Evolutionary conservation across 371 early-diverging fungal genomes (phyloP).

Genomic region (Mucor saturninus): DNA sequence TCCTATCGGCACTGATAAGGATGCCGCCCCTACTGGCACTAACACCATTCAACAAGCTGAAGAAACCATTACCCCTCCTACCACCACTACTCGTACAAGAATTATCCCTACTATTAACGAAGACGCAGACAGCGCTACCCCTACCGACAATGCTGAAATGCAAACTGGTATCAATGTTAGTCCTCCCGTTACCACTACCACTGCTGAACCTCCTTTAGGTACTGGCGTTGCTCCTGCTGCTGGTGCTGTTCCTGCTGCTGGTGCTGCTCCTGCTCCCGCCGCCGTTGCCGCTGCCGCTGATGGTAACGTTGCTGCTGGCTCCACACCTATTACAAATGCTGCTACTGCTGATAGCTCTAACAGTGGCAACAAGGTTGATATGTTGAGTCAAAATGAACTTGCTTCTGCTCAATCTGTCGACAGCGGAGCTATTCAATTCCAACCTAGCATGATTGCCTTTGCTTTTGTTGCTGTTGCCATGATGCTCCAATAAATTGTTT

Average conservation of each 20-base stretch:
- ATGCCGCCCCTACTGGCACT: background rate
- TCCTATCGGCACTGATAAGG: background rate
- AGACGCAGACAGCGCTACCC: no score
- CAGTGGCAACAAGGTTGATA: background rate
- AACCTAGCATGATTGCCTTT: slow-evolving; percentile 10
- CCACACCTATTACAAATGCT: background rate
- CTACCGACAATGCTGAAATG: no score
- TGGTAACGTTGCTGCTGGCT: background rate
- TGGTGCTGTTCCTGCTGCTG: background rate
- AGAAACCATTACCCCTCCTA: background rate
- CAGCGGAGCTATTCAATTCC: slow-evolving; percentile 2
- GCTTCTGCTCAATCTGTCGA: slow-evolving; percentile 22
- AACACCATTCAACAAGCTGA: background rate
- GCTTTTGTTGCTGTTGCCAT: background rate
- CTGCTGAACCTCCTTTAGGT: background rate
- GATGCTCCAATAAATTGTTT: background rate
- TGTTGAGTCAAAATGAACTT: slow-evolving; percentile 4
- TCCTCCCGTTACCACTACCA: slow-evolving; percentile 4
- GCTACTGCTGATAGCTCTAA: slow-evolving; percentile 8
- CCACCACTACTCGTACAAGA: background rate
- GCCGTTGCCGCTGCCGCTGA: background rate
- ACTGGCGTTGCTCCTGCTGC: background rate
- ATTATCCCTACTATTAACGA: no score
- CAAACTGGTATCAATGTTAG: slow-evolving; percentile 4
- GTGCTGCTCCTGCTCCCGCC: background rate